A percentile compares a stretch with the other conserved stretches of the same genome.
Evolutionary conservation across 2,329 filamentous ascomycete species (phyloP).

Genomic region (Pestalotiopsis sp.): DNA sequence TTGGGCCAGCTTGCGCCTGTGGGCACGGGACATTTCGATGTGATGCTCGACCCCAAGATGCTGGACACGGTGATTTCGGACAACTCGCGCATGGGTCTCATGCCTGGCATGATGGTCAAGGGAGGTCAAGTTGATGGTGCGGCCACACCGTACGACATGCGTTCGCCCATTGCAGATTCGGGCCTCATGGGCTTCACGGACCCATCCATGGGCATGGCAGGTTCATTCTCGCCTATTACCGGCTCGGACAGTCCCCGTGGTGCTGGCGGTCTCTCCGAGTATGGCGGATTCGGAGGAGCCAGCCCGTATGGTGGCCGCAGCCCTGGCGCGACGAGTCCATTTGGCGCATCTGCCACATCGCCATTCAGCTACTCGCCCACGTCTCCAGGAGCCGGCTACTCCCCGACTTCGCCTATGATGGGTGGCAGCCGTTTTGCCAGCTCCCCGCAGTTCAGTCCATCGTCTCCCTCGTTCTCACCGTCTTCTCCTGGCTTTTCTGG

Average conservation of each 20-base stretch:
- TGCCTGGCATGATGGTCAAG: conserved; percentile 78
- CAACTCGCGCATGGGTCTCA: conserved; percentile 82
- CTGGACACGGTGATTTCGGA: conserved; percentile 92
- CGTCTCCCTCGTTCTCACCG: conserved; percentile 64
- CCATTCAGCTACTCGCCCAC: conserved; percentile 75
- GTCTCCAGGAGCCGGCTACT: conserved; percentile 74
- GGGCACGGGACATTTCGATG: conserved; percentile 94
- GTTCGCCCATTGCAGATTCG: conserved; percentile 72
- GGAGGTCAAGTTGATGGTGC: conserved; percentile 77
- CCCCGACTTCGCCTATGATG: conserved; percentile 74
- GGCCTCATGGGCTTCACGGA: conserved; percentile 63
- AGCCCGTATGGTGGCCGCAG: conserved; percentile 72
- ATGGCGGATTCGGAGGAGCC: conserved; percentile 53
- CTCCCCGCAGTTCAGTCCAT: conserved; percentile 65
- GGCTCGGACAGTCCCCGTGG: conserved; percentile 72
- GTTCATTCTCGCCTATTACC: conserved; percentile 76
- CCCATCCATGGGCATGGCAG: conserved; percentile 51
- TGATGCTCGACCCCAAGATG: conserved; percentile 93
- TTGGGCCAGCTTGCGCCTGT: conserved; percentile 95
- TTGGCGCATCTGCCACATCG: conserved; percentile 70
- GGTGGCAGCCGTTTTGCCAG: conserved; percentile 57
- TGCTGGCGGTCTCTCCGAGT: conserved; percentile 65
- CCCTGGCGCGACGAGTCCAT: conserved; percentile 74
- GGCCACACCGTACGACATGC: conserved; percentile 91
- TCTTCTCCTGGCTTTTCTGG: conserved; percentile 51